These are phyloP conservation scores for Sclerotinia borealis DNA, from an alignment of 2,329 filamentous ascomycete species.

Conservation along the genomic window DNA sequence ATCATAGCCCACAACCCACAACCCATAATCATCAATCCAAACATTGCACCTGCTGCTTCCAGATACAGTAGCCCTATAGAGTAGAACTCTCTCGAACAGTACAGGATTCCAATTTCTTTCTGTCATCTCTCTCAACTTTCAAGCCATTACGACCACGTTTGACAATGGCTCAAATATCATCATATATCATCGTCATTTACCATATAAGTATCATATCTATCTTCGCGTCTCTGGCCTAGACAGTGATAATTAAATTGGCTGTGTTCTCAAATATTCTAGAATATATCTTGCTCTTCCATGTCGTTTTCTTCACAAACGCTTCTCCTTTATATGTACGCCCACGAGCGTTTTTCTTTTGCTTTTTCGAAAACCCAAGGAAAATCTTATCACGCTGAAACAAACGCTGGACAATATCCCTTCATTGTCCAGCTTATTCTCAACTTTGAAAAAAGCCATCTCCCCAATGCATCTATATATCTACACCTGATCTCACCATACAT, in stretches of 20 bases:
- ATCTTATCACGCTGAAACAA: too few species aligned
- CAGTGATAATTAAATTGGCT: neutral
- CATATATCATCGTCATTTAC: neutral
- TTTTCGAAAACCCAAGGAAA: too few species aligned
- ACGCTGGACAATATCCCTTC: too few species aligned
- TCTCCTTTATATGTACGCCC: too few species aligned
- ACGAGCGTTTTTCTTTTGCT: too few species aligned
- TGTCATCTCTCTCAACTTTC: neutral
- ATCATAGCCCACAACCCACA: neutral
- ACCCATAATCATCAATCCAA: neutral
- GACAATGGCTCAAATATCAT: neutral
- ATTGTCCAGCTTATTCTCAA: too few species aligned
- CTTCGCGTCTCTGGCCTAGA: neutral
- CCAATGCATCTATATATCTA: too few species aligned
- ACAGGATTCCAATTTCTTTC: too few species aligned
- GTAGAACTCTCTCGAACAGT: fast-evolving
- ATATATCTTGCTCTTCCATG: neutral
- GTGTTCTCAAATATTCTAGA: fast-evolving
- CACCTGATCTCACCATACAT: too few species aligned
- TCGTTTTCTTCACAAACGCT: too few species aligned
- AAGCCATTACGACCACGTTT: neutral
- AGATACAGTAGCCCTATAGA: neutral
- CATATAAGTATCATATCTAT: slow-evolving; percentile 8
- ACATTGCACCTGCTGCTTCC: fast-evolving
- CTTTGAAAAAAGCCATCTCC: too few species aligned